Evolutionary conservation across 2,329 filamentous ascomycete genomes (phyloP), one percentile per base, ranked within the genome.

Genomic region (Pseudocercospora eumusae): DNA sequence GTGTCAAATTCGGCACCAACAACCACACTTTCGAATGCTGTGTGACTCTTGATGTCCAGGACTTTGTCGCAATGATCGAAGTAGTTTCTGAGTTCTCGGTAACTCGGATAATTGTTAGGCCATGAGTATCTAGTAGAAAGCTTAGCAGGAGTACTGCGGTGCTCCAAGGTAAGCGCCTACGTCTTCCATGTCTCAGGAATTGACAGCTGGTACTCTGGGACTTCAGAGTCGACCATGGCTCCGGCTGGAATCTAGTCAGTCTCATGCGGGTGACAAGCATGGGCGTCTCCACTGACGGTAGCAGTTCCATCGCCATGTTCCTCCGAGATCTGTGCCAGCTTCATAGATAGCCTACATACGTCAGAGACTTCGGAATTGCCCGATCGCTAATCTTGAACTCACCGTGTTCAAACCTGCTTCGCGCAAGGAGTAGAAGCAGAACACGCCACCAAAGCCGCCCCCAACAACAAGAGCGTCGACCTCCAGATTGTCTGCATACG

Each of bases 1-100:
- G 78, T 78, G 47, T 86, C 80, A 54, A 84, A 87, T 4, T 81
- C 75, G 2, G 81, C 84, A 10, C 80, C 78, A 0, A 81, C 74
- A 2, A 87, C 84, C 6, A 83, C 79, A 0, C 82, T 84, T 61
- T 85, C 81, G 73, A 77, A 49, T 75, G 64, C 61, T 44, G 78
- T 80, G 62, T 87, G 83, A 66, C 85, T 86, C 69, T 81, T 84
- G 40, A 88, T 74, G 21, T 80, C 75, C 6, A 86, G 68, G 2
- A 82, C 78, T 60, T 82, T 81, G 60, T 87, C 85, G 21, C 86
- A 81, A 49, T 86, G 82, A 20, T 84, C 80, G 68, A 88, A 88
- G 71, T 88, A 88, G 4, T 71, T 70, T 21, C 81, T 78, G 0
- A 88, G 76, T 50, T 88, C 73, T 36, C 64, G 55, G 55, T 69